Evolutionary conservation across 2,329 filamentous ascomycete species (phyloP), one percentile per base, ranked within the genome.

Genomic region (Dactylonectria macrodidyma): DNA sequence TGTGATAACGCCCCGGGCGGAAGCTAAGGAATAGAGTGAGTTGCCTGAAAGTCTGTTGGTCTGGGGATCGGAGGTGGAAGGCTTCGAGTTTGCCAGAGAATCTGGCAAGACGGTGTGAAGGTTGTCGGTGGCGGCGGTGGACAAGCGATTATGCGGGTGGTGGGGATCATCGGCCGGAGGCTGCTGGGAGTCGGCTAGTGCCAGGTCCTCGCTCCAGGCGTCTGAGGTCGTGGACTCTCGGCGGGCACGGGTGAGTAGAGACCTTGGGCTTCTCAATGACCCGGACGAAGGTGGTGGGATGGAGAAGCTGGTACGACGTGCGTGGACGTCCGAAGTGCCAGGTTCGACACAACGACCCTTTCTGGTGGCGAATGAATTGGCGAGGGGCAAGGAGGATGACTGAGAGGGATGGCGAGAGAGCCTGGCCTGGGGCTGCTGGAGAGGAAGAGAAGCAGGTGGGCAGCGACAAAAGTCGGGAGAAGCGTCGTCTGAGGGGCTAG

Each of bases 41-140:
- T 91, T 93, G 67, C 92, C 87, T 26, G 92, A 95, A 77, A 92
- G 85, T 58, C 93, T 89, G 75, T 93, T 92, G 51, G 84, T 84
- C 46, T 91, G 84, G 24, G 79, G 75, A 22, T 88, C 86, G 16
- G 86, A 86, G 66, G 84, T 79, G 12, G 88, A 88, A 22, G 84
- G 82, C 59, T 83, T 82, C 47, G 83, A 76, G 55, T 80, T 81
- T 69, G 84, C 77, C 56, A 86, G 81, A 47, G 85, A 77, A 63
- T 91, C 89, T 56, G 87, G 84, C 56, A 87, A 80, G 75, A 68
- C 77, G 76, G 71, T 76, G 51, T 79, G 67, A 54, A 75, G 66
- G 62, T 68, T 74, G 54, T 75, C 77, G 59, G 68, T 67, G 67
- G 70, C 67, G 68, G 65, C 69, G 63, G 74, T 77, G 56, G 77